A percentile compares a stretch with the other conserved stretches of the same genome.
Evolutionary conservation across 192 early-diverging fungal genomes (phyloP).

Genomic region (Entomortierella beljakovae): DNA sequence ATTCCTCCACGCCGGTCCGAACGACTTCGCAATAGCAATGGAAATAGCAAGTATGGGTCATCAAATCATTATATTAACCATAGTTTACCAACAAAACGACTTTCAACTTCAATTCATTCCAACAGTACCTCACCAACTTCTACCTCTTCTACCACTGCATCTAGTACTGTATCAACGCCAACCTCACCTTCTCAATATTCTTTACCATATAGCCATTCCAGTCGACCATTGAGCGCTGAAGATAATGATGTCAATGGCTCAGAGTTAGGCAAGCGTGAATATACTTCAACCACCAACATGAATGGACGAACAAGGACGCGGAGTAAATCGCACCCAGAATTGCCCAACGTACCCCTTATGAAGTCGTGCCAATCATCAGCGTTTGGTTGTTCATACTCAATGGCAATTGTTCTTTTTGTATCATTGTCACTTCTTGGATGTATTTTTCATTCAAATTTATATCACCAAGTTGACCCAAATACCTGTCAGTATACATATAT

Average conservation of each 20-base stretch:
- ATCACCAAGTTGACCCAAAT: conserved; percentile 68
- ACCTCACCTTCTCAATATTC: conserved; percentile 45
- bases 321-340: conserved; percentile 46
- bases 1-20: conserved; percentile 20
- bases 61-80: conserved; percentile 9
- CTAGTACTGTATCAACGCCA: conserved; percentile 15
- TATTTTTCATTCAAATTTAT: conserved; percentile 75
- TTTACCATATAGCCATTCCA: conserved; percentile 28
- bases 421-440: conserved; percentile 38
- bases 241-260: conserved; percentile 12
- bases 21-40: conserved; percentile 33
- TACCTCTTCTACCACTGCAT: neutral
- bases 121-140: conserved; percentile 16
- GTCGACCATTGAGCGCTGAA: neutral
- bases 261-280: neutral
- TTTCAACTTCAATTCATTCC: conserved; percentile 32
- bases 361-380: conserved; percentile 33
- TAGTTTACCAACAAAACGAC: conserved; percentile 26
- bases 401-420: conserved; percentile 39
- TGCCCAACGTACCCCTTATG: conserved; percentile 33
- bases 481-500: conserved; percentile 66
- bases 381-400: conserved; percentile 38
- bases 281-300: conserved; percentile 4
- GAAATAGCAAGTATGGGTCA: conserved; percentile 8
- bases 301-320: conserved; percentile 38